phyloP scores from a whole-genome alignment of 208 protist species.

The Blechomonas ayalai region DNA sequence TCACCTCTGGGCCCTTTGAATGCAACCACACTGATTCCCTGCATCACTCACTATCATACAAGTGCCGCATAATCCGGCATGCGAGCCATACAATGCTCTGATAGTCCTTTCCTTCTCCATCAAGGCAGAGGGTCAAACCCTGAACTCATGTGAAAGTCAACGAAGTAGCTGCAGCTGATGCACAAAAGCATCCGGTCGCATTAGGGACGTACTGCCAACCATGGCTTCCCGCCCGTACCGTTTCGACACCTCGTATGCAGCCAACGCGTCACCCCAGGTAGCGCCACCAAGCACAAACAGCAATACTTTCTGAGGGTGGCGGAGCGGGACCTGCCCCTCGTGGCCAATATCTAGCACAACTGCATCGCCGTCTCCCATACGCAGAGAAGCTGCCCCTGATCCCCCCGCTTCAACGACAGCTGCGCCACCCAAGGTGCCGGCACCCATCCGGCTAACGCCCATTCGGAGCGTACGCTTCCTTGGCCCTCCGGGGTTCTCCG shows the following conservation, averaged over 20 bases:
- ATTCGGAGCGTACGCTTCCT: background rate
- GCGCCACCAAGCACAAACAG: conserved; percentile 72
- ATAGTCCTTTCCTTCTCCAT: too few relatives aligned
- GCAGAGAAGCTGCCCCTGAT: too few relatives aligned
- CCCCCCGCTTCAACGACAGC: conserved; percentile 4
- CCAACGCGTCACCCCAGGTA: conserved; percentile 55
- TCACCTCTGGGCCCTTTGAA: too few relatives aligned
- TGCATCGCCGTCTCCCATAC: conserved; percentile 5
- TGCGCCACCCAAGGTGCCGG: background rate
- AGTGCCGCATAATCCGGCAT: too few relatives aligned
- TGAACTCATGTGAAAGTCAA: too few relatives aligned
- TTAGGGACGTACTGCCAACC: conserved; percentile 58
- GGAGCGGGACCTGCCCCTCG: conserved; percentile 31
- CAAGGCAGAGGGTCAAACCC: too few relatives aligned
- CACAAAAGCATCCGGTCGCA: conserved; percentile 42
- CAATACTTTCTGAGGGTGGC: conserved; percentile 39
- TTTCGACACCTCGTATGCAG: conserved; percentile 60
- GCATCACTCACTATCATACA: too few relatives aligned
- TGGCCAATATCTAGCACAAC: conserved; percentile 37
- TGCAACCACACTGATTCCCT: too few relatives aligned
- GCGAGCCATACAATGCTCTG: too few relatives aligned
- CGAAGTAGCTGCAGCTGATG: conserved; percentile 11
- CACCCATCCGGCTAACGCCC: background rate
- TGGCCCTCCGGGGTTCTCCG: background rate
- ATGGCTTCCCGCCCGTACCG: conserved; percentile 43